Evolutionary conservation across 2,329 filamentous ascomycete genomes (phyloP).

Genomic region (Seiridium cupressi): DNA sequence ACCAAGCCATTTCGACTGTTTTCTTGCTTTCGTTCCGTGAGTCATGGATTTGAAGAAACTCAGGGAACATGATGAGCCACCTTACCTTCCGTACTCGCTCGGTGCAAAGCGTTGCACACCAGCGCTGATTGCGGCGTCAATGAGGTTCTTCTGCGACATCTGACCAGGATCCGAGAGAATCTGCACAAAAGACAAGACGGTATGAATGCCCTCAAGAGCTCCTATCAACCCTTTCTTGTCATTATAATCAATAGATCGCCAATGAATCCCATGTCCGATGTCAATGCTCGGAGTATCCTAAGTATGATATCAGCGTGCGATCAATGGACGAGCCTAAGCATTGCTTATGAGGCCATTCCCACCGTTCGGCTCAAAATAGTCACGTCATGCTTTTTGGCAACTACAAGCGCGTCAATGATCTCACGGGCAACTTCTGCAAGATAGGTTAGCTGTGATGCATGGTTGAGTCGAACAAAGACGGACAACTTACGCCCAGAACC

Average conservation of each 20-base stretch:
- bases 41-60: conserved; percentile 5
- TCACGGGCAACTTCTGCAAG: conserved; percentile 49
- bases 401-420: conserved; percentile 48
- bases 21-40: conserved; percentile 18
- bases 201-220: conserved; percentile 45
- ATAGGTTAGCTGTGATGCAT: not conserved
- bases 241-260: conserved; percentile 43
- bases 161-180: conserved; percentile 28
- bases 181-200: conserved; percentile 50
- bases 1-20: conserved; percentile 41
- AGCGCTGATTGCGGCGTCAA: conserved; percentile 57
- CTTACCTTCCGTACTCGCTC: conserved; percentile 53
- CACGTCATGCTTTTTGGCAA: conserved; percentile 50
- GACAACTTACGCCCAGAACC: conserved; percentile 36
- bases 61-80: not conserved
- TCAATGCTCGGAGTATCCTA: conserved; percentile 19
- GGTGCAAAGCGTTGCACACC: conserved; percentile 62
- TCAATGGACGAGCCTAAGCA: not conserved
- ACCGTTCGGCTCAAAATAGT: conserved; percentile 48
- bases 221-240: conserved; percentile 33
- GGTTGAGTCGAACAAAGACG: not conserved
- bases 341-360: not conserved
- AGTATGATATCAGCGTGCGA: conserved; percentile 3
- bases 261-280: conserved; percentile 29
- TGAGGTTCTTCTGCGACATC: conserved; percentile 51